phyloP scores from a whole-genome alignment of 352 stramenopile species.

The Phytophthora ohioensis region DNA sequence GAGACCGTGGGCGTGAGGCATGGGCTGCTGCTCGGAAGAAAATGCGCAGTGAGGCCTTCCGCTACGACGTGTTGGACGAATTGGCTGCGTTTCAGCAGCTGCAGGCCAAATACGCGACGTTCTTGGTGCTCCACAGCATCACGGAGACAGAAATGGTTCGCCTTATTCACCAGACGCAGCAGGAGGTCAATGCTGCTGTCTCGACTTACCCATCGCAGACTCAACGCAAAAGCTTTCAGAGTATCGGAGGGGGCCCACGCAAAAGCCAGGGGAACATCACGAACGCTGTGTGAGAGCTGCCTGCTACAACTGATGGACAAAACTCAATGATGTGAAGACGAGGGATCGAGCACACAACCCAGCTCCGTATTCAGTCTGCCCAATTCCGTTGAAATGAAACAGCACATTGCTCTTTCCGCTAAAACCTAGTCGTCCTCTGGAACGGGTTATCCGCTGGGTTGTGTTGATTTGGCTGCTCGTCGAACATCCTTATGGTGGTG shows the following conservation, averaged over 20 bases:
- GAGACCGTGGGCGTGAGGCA: conserved; percentile 49
- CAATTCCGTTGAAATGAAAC: no score
- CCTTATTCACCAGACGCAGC: conserved; percentile 57
- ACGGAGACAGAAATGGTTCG: conserved; percentile 68
- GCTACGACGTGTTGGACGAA: conserved; percentile 79
- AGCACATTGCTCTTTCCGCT: no score
- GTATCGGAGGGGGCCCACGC: neutral
- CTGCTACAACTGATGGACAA: no score
- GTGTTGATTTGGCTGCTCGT: no score
- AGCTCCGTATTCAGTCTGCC: no score
- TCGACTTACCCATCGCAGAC: neutral
- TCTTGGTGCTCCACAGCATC: conserved; percentile 72
- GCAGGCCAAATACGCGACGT: conserved; percentile 66
- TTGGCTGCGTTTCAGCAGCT: conserved; percentile 70
- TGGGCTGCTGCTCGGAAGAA: conserved; percentile 62
- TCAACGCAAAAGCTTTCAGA: conserved; percentile 9
- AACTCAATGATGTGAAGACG: no score
- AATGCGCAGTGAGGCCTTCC: conserved; percentile 63
- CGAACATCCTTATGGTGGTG: no score
- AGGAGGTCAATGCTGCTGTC: conserved; percentile 19
- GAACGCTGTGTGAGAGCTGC: neutral
- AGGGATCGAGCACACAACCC: no score
- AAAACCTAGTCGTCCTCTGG: no score
- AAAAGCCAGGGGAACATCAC: neutral
- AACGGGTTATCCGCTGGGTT: no score